Conservation (phyloP, 768 basidiomycete species). For the Podaxis rugospora region DNA sequence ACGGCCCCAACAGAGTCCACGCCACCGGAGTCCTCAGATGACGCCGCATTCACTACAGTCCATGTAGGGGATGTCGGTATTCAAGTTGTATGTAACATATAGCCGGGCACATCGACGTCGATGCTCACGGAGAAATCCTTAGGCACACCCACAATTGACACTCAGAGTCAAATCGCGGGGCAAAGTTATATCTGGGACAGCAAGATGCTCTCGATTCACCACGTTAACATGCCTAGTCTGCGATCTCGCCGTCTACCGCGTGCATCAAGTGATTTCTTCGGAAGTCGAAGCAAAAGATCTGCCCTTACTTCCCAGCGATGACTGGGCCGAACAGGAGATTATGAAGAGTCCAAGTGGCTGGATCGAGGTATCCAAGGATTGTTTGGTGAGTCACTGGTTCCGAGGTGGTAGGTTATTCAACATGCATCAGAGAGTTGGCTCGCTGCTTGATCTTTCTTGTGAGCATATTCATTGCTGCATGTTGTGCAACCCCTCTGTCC, state of each 20-base stretch:
- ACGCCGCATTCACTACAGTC: constrained; percentile 45
- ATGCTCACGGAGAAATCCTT: constrained; percentile 7
- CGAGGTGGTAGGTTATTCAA: constrained; percentile 4
- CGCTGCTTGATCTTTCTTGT: neutral
- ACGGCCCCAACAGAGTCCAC: constrained; percentile 28
- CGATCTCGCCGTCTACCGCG: constrained; percentile 61
- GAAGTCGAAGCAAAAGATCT: constrained; percentile 61
- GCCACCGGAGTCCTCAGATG: constrained; percentile 27
- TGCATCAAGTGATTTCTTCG: constrained; percentile 51
- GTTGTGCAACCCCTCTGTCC: constrained; percentile 6
- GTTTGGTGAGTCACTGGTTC: constrained; percentile 51
- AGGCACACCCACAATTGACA: constrained; percentile 71
- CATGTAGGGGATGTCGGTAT: constrained; percentile 69
- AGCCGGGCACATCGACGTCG: neutral
- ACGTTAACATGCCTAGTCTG: constrained; percentile 70
- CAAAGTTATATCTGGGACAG: constrained; percentile 35
- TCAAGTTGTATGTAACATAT: constrained; percentile 45
- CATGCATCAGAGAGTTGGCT: constrained; percentile 12
- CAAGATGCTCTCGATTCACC: constrained; percentile 54
- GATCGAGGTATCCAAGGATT: constrained; percentile 65
- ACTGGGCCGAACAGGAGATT: constrained; percentile 73
- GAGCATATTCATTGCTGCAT: constrained; percentile 12
- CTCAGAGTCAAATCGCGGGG: constrained; percentile 54
- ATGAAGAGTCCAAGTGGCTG: constrained; percentile 66
- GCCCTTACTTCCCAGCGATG: constrained; percentile 63